Base-by-base conservation (phyloP, 768 basidiomycete genomes). In the Chalciporus piperatus region DNA sequence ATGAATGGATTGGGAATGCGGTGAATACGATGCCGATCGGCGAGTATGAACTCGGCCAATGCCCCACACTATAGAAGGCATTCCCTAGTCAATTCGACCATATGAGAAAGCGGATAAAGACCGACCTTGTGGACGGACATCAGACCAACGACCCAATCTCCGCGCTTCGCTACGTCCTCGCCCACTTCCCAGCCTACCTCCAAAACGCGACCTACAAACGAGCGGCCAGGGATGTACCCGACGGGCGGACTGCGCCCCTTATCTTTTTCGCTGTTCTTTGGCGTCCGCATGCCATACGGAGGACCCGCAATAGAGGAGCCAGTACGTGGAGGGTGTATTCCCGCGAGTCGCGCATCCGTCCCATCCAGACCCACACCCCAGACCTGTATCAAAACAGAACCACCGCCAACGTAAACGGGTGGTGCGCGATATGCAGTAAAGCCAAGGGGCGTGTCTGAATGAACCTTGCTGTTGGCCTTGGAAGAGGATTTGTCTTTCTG, bases 111-210 rank as follows among this genome's bases (percentile, higher is more conserved):
- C 39, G 16, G 23, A 53, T 37, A 47, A 56, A 47, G 35, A 62
- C 81, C 58, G 56, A 92, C 93, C 84, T 92, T 94, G 56, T 78
- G 76, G 11, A 88, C 75, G 61, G 93, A 88, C 64, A 88, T 65
- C 55, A 94, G 60, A 11, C 92, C 94, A 52, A 90, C 73, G 6
- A 95, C 88, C 86, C 93, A 91, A 59, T 97, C 94, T 5, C 91
- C 90, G 59, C 83, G 83, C 63, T 77, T 78, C 22, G 82, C 72
- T 19, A 77, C 71, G n/a, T 73, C 76, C 19, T 57, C 47, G 9
- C 66, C 62, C 16, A 83, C 80, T 45, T 83, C 84, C 78, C 84
- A 88, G 3, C 94, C 94, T 53, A 82, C 84, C 61, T 91, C 90
- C 44, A 95, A 65, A 38, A 87, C 86, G 37, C 89, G 73, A 5